These are phyloP conservation scores for Lichtheimia corymbifera DNA, from an alignment of 371 early-diverging fungal genomes.

Conservation along the genomic window DNA sequence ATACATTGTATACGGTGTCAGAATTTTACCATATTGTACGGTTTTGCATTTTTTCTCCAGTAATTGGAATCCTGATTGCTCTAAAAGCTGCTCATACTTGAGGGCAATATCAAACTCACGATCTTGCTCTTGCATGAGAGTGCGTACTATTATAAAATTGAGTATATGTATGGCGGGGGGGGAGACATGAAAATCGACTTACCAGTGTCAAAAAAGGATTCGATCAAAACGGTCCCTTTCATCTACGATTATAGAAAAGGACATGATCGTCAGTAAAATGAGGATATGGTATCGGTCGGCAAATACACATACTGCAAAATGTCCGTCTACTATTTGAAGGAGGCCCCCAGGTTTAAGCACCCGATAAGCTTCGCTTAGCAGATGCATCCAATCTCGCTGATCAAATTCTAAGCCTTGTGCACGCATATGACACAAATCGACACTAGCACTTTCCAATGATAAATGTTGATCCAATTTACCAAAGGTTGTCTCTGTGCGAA, in stretches of 20 bases:
- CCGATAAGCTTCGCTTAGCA: constrained; percentile 26
- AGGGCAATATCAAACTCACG: constrained; percentile 28
- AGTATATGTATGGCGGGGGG: too few relatives aligned
- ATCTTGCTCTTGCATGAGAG: constrained; percentile 13
- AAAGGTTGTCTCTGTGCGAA: constrained; percentile 13
- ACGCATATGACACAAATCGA: constrained; percentile 35
- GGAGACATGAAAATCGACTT: not conserved
- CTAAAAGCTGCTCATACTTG: constrained; percentile 21
- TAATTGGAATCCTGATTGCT: constrained; percentile 23
- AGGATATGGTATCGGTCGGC: not conserved
- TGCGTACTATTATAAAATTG: constrained; percentile 21
- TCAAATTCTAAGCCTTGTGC: constrained; percentile 18
- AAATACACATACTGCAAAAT: constrained; percentile 26
- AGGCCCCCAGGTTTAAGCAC: constrained; percentile 39
- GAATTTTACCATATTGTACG: constrained; percentile 29
- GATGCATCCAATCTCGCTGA: constrained; percentile 11
- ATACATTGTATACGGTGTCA: not conserved
- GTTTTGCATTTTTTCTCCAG: constrained; percentile 25
- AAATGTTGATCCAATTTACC: not conserved
- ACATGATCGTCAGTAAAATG: too few relatives aligned
- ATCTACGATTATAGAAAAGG: constrained; percentile 15
- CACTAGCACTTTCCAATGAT: constrained; percentile 19
- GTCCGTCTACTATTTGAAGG: constrained; percentile 35
- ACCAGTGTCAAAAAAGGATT: constrained; percentile 43
- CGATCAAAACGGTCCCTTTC: constrained; percentile 36